Evolutionary conservation across 2,329 filamentous ascomycete species (phyloP), one percentile per base, ranked within the genome.

Genomic region (Drechslera avenae): DNA sequence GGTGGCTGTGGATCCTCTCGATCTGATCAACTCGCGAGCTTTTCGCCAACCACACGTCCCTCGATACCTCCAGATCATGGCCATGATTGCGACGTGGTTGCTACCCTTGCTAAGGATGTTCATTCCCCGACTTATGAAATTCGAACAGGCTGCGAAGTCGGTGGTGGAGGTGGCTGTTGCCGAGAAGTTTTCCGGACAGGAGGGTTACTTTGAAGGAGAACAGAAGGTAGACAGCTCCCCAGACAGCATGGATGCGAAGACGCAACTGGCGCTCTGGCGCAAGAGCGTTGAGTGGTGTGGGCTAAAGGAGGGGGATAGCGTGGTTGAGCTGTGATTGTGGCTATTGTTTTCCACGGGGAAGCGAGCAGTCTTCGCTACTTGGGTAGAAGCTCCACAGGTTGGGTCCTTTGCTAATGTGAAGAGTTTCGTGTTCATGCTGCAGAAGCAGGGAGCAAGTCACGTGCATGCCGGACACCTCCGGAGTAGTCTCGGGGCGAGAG

Each of bases 1-100:
- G 1, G 45, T 70, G 6, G 68, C 71, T 5, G 64, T 75, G 41
- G 71, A 76, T 39, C 71, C 73, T 0, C 71, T 71, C n/a, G 58
- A 47, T 44, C 56, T 62, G 9, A 36, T 56, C n/a, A 59, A 78
- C 55, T 78, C 75, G 7, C 68, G 73, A 16, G 69, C 70, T 3
- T 63, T 77, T 39, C 51, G 54, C 4, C 66, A 45, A 9, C 4
- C 57, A 9, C 73, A 76, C 43, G 73, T 71, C 0, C 71, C 73
- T 2, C 26, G 16, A 3, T 36, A 52, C 12, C 40, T 73, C 26
- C 48, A 37, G 14, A 55, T 60, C 26, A 26, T 73, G 33, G 63
- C 72, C 39, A 62, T 36, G 17, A 57, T 68, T 16, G 42, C 69
- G 5, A 59, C 64, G 45, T 60, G 46, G 41, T 62, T 75, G 12